Evolutionary conservation across 2,329 filamentous ascomycete species (phyloP).

Genomic region (Shiraia bambusicola): DNA sequence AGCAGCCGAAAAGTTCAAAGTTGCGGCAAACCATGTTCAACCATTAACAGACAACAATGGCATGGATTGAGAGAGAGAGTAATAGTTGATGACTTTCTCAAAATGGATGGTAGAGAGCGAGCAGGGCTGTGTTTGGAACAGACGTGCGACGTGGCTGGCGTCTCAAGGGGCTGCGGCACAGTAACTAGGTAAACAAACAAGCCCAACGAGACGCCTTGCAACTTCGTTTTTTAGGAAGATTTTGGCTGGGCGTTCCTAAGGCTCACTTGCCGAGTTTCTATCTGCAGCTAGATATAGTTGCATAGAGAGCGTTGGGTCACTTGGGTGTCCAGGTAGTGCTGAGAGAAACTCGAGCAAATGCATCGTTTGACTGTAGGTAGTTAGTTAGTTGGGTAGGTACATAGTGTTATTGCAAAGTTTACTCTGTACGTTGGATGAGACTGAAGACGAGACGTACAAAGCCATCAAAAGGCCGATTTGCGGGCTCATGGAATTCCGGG

Average conservation of each 20-base stretch:
- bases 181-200: constrained; percentile 21
- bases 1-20: no score
- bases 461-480: no score
- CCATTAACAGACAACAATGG: constrained; percentile 12
- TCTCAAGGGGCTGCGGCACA: constrained; percentile 28
- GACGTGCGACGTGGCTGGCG: constrained; percentile 29
- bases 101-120: constrained; percentile 2
- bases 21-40: not conserved
- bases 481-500: no score
- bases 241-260: constrained; percentile 10
- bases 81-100: not conserved
- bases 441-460: no score
- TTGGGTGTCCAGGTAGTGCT: constrained; percentile 13
- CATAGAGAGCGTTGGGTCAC: constrained; percentile 21
- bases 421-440: no score
- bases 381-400: no score
- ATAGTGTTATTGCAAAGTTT: no score
- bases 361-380: no score
- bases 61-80: constrained; percentile 1
- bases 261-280: constrained; percentile 7
- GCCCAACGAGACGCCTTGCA: constrained; percentile 26
- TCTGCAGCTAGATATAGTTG: constrained; percentile 11
- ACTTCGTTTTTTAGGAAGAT: constrained; percentile 22
- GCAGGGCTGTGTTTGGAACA: constrained; percentile 20
- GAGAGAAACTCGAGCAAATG: no score